These are phyloP conservation scores for Hansfordia pulvinata DNA, from an alignment of 2,329 filamentous ascomycete genomes.

Conservation along the genomic window DNA sequence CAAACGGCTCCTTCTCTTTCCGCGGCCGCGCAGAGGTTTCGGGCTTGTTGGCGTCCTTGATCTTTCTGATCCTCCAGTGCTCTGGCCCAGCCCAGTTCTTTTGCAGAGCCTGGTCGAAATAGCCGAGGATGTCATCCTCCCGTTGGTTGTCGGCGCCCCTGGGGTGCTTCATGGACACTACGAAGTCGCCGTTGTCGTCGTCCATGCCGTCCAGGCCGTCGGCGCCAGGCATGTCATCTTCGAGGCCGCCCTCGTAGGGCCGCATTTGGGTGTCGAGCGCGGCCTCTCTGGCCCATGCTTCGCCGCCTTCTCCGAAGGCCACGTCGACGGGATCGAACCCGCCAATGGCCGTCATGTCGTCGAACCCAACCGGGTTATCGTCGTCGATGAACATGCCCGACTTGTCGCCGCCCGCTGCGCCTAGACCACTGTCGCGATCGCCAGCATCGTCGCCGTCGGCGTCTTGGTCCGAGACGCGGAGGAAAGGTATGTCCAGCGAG, in stretches of 20 bases:
- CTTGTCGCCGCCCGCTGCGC: too few relatives aligned
- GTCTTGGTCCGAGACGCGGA: constrained; percentile 77
- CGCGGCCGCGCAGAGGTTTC: constrained; percentile 48
- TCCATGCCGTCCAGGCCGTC: constrained; percentile 41
- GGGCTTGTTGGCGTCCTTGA: constrained; percentile 65
- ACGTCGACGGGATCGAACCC: constrained; percentile 61
- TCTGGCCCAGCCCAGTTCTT: constrained; percentile 99
- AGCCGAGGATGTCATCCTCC: constrained; percentile 92
- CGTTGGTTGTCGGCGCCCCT: constrained; percentile 52
- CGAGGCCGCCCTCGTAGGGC: constrained; percentile 51
- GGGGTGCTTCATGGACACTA: constrained; percentile 62
- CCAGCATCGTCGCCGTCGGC: constrained; percentile 50
- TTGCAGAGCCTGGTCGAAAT: constrained; percentile 90
- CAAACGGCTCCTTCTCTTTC: constrained; percentile 94
- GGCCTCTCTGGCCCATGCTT: constrained; percentile 87
- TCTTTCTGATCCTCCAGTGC: constrained; percentile 92
- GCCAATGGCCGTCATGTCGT: constrained; percentile 61
- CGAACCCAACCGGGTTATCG: constrained; percentile 71
- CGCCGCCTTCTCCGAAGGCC: constrained; percentile 89
- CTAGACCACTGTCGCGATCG: constrained; percentile 33
- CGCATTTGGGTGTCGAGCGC: constrained; percentile 78
- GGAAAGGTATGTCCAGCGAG: constrained; percentile 78
- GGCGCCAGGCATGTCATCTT: constrained; percentile 37
- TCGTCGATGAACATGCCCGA: constrained; percentile 79
- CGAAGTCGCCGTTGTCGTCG: constrained; percentile 57